A percentile compares a stretch with the other conserved stretches of the same genome.
These are phyloP conservation scores for Phylloporus scabripes DNA, from an alignment of 768 basidiomycete species.

Conservation along the genomic window DNA sequence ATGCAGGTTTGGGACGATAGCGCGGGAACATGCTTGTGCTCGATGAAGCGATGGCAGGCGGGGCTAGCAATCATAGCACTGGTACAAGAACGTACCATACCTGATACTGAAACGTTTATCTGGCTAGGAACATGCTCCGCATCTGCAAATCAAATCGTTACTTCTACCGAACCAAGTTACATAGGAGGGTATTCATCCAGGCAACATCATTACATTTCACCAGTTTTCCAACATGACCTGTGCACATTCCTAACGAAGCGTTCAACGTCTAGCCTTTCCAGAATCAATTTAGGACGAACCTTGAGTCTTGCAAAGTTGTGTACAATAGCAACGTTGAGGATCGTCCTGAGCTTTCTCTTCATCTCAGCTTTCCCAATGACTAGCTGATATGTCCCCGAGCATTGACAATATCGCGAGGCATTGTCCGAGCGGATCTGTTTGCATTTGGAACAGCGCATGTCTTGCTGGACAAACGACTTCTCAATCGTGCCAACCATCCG, in stretches of 20 bases:
- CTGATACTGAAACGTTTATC: too few relatives aligned
- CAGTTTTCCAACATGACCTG: constrained; percentile 35
- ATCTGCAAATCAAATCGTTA: too few relatives aligned
- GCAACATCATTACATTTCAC: constrained; percentile 16
- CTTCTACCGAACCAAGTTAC: background rate
- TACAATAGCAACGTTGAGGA: constrained; percentile 76
- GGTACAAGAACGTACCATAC: too few relatives aligned
- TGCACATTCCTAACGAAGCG: constrained; percentile 33
- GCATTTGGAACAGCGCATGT: constrained; percentile 84
- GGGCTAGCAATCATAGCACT: too few relatives aligned
- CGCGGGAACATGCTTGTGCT: too few relatives aligned
- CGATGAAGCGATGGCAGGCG: too few relatives aligned
- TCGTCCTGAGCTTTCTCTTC: constrained; percentile 67
- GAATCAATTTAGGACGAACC: constrained; percentile 35
- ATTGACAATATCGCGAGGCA: constrained; percentile 76
- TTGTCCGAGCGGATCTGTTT: constrained; percentile 88
- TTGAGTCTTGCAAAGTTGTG: constrained; percentile 65
- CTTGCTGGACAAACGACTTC: constrained; percentile 79
- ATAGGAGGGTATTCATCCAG: background rate
- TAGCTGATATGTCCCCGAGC: constrained; percentile 79
- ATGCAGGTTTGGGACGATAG: too few relatives aligned
- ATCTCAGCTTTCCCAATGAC: constrained; percentile 69
- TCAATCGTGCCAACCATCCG: constrained; percentile 67
- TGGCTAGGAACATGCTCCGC: too few relatives aligned
- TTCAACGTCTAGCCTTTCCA: background rate